Base-by-base conservation (phyloP, 2,329 filamentous ascomycete species). In the Didymella sp. region DNA sequence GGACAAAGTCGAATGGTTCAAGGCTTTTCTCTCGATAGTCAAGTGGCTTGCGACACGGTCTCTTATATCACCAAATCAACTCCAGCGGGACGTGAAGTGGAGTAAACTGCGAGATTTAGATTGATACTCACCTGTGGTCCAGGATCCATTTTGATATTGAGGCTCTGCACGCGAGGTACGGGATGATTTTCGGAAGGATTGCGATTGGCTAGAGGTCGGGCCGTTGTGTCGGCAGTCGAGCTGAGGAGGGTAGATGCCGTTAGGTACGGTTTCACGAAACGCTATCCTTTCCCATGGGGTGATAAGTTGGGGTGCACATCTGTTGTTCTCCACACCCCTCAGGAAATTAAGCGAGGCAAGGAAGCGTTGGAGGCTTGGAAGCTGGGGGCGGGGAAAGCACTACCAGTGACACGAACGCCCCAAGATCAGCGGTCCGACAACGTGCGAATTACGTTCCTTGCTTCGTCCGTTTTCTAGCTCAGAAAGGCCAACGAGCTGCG, bases 381-480 rank as follows among this genome's bases (percentile, higher is more conserved):
- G 25, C 27, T 48, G 33, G 43, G 48, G 40, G 56, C 55, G 47
- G 41, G 58, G 57, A 42, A 58, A 27, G 35, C 62, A 51, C 47
- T 35, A 47, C 17, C 41, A 41, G 47, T 46, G 22, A 41, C 54
- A 57, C 48, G 48, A 47, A 57, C 54, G 33, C 53, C 56, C 56
- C 41, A 46, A 62, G 48, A 42, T 44, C 11, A 24, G 27, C 44
- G 43, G 57, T 44, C 64, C 64, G 64, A 65, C 60, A 63, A 60
- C n/a, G 42, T 56, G 37, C 64, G 50, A 67, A 64, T 67, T 30
- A 61, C 11, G 54, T 40, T 38, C 54, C 54, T 49, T 51, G 44
- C 49, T 15, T 52, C 3, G 30, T 17, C 38, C 43, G 28, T 30
- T 24, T 44, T 48, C 38, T 44, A 51, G 49, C 54, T 17, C 35